Conservation (phyloP, 768 basidiomycete genomes). For the Lactarius deliciosus region DNA sequence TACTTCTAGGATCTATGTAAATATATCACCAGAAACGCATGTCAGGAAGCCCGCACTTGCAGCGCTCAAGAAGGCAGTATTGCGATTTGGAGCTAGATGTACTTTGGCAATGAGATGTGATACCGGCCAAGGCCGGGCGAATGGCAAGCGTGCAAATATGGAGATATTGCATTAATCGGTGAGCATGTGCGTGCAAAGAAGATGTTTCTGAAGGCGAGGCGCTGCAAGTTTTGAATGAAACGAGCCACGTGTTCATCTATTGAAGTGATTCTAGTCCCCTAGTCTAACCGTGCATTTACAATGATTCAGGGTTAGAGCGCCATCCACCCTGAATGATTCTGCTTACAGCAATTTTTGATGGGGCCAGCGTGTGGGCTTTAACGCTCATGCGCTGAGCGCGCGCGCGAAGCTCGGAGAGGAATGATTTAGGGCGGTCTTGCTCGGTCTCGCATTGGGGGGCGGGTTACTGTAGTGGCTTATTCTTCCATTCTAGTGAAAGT, state of each 20-base stretch:
- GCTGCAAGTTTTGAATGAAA: not conserved
- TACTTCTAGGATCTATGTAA: no score
- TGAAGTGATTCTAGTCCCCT: not conserved
- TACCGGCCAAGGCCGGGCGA: not conserved
- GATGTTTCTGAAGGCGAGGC: not conserved
- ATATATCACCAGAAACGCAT: no score
- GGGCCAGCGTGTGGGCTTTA: not conserved
- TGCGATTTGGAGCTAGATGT: not conserved
- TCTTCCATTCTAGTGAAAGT: no score
- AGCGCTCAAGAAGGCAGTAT: not conserved
- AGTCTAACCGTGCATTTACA: not conserved
- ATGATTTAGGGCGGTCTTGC: no score
- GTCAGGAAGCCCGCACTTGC: not conserved
- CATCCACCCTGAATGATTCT: not conserved
- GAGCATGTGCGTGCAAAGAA: not conserved
- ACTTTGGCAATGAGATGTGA: not conserved
- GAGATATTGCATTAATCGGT: no score
- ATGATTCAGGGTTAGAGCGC: not conserved
- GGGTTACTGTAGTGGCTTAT: no score
- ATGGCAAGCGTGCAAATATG: not conserved
- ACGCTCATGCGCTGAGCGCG: not conserved
- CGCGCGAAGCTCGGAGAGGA: not conserved
- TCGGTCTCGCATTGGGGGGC: not conserved
- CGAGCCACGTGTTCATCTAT: not conserved
- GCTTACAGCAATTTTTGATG: not conserved